phyloP scores from a whole-genome alignment of 805 yeast genomes.

The Yarrowia bubula region DNA sequence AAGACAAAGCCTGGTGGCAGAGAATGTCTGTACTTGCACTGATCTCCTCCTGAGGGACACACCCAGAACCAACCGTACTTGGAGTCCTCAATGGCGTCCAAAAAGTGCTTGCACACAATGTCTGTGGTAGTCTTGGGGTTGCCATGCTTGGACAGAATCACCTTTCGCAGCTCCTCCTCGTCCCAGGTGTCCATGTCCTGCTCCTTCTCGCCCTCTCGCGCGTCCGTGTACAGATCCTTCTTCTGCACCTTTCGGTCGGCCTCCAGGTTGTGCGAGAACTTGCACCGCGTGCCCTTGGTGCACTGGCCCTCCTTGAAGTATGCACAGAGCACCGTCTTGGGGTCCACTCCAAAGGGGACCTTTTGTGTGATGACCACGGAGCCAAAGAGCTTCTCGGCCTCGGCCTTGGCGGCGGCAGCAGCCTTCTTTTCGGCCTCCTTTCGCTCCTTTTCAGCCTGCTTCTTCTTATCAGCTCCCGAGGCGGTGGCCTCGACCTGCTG shows the following conservation, averaged over 20 bases:
- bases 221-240: conserved; percentile 90
- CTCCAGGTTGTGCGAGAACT: conserved; percentile 84
- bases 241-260: conserved; percentile 85
- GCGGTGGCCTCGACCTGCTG: conserved; percentile 61
- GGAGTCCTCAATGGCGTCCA: conserved; percentile 95
- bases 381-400: conserved; percentile 75
- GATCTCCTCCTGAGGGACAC: conserved; percentile 91
- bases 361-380: conserved; percentile 68
- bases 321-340: conserved; percentile 88
- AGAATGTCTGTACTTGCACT: conserved; percentile 92
- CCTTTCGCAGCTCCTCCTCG: conserved; percentile 86
- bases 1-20: conserved; percentile 95
- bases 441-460: conserved; percentile 70
- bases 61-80: conserved; percentile 99
- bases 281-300: conserved; percentile 65
- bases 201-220: conserved; percentile 60
- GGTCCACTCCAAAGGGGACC: conserved; percentile 96
- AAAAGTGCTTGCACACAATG: conserved; percentile 87
- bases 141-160: conserved; percentile 88
- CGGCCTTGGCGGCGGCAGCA: conserved; percentile 83
- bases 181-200: conserved; percentile 98
- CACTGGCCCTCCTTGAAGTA: conserved; percentile 84
- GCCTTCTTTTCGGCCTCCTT: conserved; percentile 81
- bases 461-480: conserved; percentile 57
- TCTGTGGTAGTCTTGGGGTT: conserved; percentile 93